Conservation (phyloP, 768 basidiomycete species). For the Neoboletus subvelutipes region DNA sequence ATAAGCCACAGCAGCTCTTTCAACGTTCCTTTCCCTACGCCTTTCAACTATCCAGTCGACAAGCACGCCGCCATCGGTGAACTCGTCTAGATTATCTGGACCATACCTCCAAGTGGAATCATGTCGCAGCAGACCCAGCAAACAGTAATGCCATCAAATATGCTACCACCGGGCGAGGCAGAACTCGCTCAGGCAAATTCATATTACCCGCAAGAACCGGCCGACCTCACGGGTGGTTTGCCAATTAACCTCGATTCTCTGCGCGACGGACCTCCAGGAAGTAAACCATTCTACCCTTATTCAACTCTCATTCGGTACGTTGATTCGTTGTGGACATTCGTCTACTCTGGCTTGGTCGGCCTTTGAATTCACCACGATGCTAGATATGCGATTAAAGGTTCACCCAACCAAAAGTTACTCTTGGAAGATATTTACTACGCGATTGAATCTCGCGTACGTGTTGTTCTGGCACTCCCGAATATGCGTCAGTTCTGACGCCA, state of each 20-base stretch:
- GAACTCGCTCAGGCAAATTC: constrained; percentile 55
- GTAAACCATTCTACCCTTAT: constrained; percentile 89
- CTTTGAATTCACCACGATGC: constrained; percentile 7
- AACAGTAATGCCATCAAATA: constrained; percentile 61
- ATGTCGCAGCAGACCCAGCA: constrained; percentile 57
- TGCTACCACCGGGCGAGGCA: constrained; percentile 50
- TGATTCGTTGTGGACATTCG: neutral
- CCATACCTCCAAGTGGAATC: neutral
- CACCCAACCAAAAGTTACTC: constrained; percentile 81
- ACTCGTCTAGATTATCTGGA: constrained; percentile 12
- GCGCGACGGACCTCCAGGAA: constrained; percentile 83
- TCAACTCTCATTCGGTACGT: constrained; percentile 86
- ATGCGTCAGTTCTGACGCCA: constrained; percentile 8
- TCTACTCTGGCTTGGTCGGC: neutral
- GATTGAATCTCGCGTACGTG: constrained; percentile 79
- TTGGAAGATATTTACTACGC: constrained; percentile 92
- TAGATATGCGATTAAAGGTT: constrained; percentile 90
- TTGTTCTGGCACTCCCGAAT: neutral
- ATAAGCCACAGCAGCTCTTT: constrained; percentile 56
- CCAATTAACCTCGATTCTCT: constrained; percentile 87
- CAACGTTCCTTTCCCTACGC: constrained; percentile 32
- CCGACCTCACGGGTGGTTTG: constrained; percentile 78
- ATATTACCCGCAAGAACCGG: constrained; percentile 74
- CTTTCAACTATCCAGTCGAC: constrained; percentile 27
- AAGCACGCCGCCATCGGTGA: constrained; percentile 20